Conservation (phyloP, 2,329 filamentous ascomycete species). For the Xylariaceae sp. region DNA sequence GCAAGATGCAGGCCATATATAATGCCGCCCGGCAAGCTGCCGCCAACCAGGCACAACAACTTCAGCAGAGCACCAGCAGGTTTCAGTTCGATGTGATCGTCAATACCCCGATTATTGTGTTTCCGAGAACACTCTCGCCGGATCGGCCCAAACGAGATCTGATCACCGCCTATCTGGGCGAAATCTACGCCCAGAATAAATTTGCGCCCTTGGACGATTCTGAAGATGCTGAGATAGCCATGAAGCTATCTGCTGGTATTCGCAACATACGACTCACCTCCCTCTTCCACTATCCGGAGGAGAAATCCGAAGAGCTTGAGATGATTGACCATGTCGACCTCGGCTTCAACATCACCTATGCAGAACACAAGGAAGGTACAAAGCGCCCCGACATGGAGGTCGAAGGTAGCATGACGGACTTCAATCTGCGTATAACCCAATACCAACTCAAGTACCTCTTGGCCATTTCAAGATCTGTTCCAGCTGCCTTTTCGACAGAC, state of each 20-base stretch:
- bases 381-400: slow-evolving; percentile 88
- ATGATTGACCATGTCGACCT: slow-evolving; percentile 97
- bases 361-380: slow-evolving; percentile 70
- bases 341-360: slow-evolving; percentile 84
- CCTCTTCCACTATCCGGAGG: slow-evolving; percentile 70
- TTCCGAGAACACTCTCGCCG: slow-evolving; percentile 69
- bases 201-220: slow-evolving; percentile 80
- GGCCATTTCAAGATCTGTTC: slow-evolving; percentile 80
- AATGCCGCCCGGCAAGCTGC: slow-evolving; percentile 94
- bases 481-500: slow-evolving; percentile 75
- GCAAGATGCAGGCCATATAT: slow-evolving; percentile 98
- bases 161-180: slow-evolving; percentile 87
- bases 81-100: slow-evolving; percentile 92
- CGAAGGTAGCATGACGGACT: slow-evolving; percentile 83
- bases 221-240: slow-evolving; percentile 65
- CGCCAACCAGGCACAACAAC: slow-evolving; percentile 83
- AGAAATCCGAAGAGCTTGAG: slow-evolving; percentile 75
- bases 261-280: slow-evolving; percentile 88
- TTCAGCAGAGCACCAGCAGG: slow-evolving; percentile 82
- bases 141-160: slow-evolving; percentile 68
- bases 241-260: slow-evolving; percentile 85
- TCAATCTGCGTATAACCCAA: slow-evolving; percentile 84
- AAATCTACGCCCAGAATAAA: slow-evolving; percentile 93
- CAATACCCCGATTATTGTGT: slow-evolving; percentile 93
- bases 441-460: slow-evolving; percentile 85